Conservation (phyloP, 495 filamentous ascomycete genomes). For the Penicillium tannophilum region DNA sequence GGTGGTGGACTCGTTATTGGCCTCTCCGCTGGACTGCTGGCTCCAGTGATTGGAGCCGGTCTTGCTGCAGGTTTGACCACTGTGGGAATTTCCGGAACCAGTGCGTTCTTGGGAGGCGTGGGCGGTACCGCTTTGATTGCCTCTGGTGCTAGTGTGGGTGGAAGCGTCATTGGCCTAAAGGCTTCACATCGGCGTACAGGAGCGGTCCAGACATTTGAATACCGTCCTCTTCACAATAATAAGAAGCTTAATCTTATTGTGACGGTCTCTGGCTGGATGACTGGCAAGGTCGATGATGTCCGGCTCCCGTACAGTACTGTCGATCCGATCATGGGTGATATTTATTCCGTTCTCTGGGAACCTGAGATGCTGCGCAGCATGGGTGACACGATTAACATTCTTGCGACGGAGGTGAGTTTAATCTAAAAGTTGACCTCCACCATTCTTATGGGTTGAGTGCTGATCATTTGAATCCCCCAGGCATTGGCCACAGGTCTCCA, state of each 20-base stretch:
- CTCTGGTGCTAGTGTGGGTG: slow-evolving; percentile 82
- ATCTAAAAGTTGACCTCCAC: not conserved
- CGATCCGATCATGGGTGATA: slow-evolving; percentile 96
- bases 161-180: slow-evolving; percentile 78
- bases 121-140: slow-evolving; percentile 95
- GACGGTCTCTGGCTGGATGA: slow-evolving; percentile 98
- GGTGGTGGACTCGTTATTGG: slow-evolving; percentile 96
- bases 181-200: slow-evolving; percentile 87
- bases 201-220: slow-evolving; percentile 94
- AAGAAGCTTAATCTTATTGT: slow-evolving; percentile 96
- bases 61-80: slow-evolving; percentile 94
- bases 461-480: slow-evolving; percentile 41
- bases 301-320: slow-evolving; percentile 93
- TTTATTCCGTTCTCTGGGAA: slow-evolving; percentile 98
- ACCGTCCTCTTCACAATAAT: slow-evolving; percentile 94
- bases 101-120: slow-evolving; percentile 85
- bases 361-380: slow-evolving; percentile 97
- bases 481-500: slow-evolving; percentile 95
- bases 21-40: slow-evolving; percentile 86
- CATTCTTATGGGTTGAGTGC: slow-evolving; percentile 1
- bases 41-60: slow-evolving; percentile 92
- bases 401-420: slow-evolving; percentile 87
- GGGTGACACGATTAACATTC: slow-evolving; percentile 97
- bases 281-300: slow-evolving; percentile 94
- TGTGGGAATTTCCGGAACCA: slow-evolving; percentile 88